Conservation (phyloP, 2,329 filamentous ascomycete genomes). For the Trichoderma koningii region DNA sequence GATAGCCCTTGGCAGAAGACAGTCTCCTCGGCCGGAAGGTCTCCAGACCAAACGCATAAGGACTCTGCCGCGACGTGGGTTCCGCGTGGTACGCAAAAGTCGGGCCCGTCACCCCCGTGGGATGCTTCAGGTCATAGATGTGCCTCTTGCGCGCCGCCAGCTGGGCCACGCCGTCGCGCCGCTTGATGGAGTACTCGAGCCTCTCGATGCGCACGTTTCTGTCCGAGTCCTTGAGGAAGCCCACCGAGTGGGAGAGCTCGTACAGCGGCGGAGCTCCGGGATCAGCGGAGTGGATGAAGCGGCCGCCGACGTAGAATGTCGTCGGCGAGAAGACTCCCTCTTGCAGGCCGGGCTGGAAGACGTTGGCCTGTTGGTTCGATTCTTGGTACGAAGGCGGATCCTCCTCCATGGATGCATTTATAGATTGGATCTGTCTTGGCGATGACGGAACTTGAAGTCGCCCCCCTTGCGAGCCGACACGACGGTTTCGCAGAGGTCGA, state of each 20-base stretch:
- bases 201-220: constrained; percentile 38
- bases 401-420: constrained; percentile 6
- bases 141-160: constrained; percentile 37
- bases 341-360: not conserved
- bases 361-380: not conserved
- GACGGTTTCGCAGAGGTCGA: too few species aligned
- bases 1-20: constrained; percentile 34
- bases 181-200: constrained; percentile 37
- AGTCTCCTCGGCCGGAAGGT: constrained; percentile 33
- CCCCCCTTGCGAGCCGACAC: too few species aligned
- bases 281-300: constrained; percentile 40
- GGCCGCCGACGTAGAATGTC: constrained; percentile 39
- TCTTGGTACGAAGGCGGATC: constrained; percentile 11
- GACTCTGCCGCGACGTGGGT: constrained; percentile 35
- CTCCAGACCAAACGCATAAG: constrained; percentile 38
- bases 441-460: too few species aligned
- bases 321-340: constrained; percentile 35
- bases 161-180: constrained; percentile 32
- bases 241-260: constrained; percentile 42
- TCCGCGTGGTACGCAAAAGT: constrained; percentile 41
- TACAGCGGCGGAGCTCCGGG: constrained; percentile 38
- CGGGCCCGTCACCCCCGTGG: constrained; percentile 34
- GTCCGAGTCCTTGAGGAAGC: constrained; percentile 39
- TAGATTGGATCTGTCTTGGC: not conserved
- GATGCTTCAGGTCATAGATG: constrained; percentile 42